Base-by-base conservation (phyloP, 169 alveolate genomes). In the Plasmodium coatneyi region DNA sequence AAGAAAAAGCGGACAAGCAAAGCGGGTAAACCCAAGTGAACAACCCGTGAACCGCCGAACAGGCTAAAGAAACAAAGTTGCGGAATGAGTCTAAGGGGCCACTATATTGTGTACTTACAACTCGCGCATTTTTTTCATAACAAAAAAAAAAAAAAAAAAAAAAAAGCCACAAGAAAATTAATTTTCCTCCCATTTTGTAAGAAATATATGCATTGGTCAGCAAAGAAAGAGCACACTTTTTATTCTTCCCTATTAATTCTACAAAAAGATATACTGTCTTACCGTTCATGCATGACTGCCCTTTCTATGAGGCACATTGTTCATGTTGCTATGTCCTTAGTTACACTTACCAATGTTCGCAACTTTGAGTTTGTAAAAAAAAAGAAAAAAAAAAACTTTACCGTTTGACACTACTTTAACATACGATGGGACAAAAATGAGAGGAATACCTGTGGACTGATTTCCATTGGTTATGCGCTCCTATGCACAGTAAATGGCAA, bases 381-480 rank as follows among this genome's bases (percentile, higher is more conserved):
- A 66, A 66, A n/a, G 19, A 66, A 66, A 66, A 66, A 19, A 56
- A 19, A 56, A 16, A 5, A 56, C 30, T 56, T 19, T 66, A 66
- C 28, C 34, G 34, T 66, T 25, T 66, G 12, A 19, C 76, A 66
- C 10, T 19, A 66, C 34, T 66, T 66, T 25, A 6, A 66, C 76
- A 66, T 14, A 7, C 9, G 34, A 66, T 66, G 76, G 34, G 76
- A 0, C 34, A 25, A 0, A 66, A n/a, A 6, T 66, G 76, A 22
- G 28, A 66, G 34, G 76, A 76, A 25, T 52, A 9, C 34, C 70
- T 80, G 72, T 80, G 71, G n/a, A 28, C 32, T 25, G 56, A 25
- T 22, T 14, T 1, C 16, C 43, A 52, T 22, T 43, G 5, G 60
- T 54, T 83, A 83, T 83, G 93, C 93, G 80, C 93, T 84, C 70